These are phyloP conservation scores for Ormosia emarginata DNA, from an alignment of 306 rosid species.

Conservation along the genomic window DNA sequence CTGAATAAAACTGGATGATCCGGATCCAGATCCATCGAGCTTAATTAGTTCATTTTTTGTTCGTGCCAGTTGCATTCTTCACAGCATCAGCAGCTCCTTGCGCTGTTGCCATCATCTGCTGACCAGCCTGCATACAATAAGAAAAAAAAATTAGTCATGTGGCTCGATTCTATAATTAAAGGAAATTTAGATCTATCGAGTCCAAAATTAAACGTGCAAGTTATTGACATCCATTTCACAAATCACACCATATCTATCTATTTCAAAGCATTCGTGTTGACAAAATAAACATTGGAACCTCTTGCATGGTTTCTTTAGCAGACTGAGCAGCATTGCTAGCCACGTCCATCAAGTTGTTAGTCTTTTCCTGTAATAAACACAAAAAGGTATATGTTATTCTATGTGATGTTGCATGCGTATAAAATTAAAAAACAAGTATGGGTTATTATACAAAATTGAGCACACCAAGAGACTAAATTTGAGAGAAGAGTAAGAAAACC, in stretches of 20 bases:
- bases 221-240: background rate
- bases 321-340: constrained; percentile 53
- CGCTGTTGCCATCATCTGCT: constrained; percentile 46
- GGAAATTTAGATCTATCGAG: background rate
- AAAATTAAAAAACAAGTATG: background rate
- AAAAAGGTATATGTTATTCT: background rate
- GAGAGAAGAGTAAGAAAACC: constrained; percentile 22
- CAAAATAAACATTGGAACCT: constrained; percentile 21
- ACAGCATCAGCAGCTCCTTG: constrained; percentile 63
- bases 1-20: background rate
- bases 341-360: constrained; percentile 42
- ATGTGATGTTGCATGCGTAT: background rate
- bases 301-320: constrained; percentile 48
- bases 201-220: background rate
- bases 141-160: background rate
- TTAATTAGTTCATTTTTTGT: constrained; percentile 38
- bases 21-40: background rate
- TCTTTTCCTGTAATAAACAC: constrained; percentile 47
- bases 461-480: background rate
- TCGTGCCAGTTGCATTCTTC: constrained; percentile 64
- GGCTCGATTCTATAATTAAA: background rate
- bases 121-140: constrained; percentile 42
- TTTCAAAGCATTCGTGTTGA: background rate
- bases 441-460: background rate
- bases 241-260: background rate